Evolutionary conservation across 176 grass and related monocot genomes (phyloP).

Genomic region (Phoenix dactylifera): DNA sequence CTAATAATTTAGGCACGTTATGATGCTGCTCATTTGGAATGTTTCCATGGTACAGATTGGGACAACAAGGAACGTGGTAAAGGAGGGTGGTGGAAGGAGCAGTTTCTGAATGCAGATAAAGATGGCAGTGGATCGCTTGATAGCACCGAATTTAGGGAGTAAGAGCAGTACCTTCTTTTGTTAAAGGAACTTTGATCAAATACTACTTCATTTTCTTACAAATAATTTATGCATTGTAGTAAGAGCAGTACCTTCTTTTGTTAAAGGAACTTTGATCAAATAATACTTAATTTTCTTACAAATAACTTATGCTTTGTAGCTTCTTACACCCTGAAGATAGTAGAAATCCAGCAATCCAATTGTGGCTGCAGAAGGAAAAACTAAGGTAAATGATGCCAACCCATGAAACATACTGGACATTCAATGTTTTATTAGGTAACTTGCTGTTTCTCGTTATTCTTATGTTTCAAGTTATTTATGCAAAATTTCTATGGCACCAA

Average conservation of each 20-base stretch:
- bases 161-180: neutral
- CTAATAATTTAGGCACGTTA: too few species aligned
- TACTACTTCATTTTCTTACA: neutral
- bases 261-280: too few species aligned
- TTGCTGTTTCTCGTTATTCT: too few species aligned
- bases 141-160: constrained; percentile 25
- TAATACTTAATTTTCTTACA: neutral
- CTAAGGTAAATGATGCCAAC: constrained; percentile 16
- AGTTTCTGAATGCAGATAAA: constrained; percentile 26
- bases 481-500: too few species aligned
- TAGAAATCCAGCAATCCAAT: constrained; percentile 10
- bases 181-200: too few species aligned
- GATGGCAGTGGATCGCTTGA: constrained; percentile 26
- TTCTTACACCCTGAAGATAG: constrained; percentile 41
- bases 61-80: constrained; percentile 11
- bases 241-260: neutral
- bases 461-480: too few species aligned
- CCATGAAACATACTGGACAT: too few species aligned
- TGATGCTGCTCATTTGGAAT: too few species aligned
- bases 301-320: constrained; percentile 2
- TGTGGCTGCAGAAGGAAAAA: constrained; percentile 38
- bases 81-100: constrained; percentile 27
- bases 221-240: neutral
- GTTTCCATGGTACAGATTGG: constrained; percentile 20
- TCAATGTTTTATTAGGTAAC: too few species aligned